These are phyloP conservation scores for Xanthoceras sorbifolium DNA, from an alignment of 345 rosid genomes.

Conservation along the genomic window DNA sequence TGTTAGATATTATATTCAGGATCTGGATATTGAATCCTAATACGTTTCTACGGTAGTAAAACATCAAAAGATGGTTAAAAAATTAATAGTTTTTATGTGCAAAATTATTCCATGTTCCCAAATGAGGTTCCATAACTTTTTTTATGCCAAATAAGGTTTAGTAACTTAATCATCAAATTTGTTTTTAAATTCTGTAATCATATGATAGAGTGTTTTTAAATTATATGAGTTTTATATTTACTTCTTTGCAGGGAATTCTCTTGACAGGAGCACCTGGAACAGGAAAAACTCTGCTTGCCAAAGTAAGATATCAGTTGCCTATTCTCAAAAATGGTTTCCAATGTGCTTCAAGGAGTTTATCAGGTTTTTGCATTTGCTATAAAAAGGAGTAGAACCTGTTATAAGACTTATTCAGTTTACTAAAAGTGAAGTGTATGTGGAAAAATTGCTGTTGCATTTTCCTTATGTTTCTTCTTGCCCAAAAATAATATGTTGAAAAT, in stretches of 20 bases:
- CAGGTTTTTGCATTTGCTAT: neutral
- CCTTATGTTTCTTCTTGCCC: neutral
- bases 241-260: constrained; percentile 81
- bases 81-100: neutral
- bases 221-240: constrained; percentile 10
- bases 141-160: neutral
- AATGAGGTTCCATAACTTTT: neutral
- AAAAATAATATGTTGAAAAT: neutral
- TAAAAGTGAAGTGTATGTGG: neutral
- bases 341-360: constrained; percentile 3
- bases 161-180: neutral
- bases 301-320: constrained; percentile 47
- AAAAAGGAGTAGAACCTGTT: neutral
- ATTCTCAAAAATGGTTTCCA: neutral
- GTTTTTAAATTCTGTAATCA: neutral
- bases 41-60: neutral
- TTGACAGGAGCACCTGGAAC: constrained; percentile 99
- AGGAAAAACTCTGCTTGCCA: constrained; percentile 96
- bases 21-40: neutral
- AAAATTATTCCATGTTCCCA: neutral
- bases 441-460: neutral
- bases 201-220: neutral
- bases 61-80: neutral
- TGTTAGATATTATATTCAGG: neutral
- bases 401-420: neutral